phyloP scores from a whole-genome alignment of 495 filamentous ascomycete genomes.

The Usnea hakonensis region DNA sequence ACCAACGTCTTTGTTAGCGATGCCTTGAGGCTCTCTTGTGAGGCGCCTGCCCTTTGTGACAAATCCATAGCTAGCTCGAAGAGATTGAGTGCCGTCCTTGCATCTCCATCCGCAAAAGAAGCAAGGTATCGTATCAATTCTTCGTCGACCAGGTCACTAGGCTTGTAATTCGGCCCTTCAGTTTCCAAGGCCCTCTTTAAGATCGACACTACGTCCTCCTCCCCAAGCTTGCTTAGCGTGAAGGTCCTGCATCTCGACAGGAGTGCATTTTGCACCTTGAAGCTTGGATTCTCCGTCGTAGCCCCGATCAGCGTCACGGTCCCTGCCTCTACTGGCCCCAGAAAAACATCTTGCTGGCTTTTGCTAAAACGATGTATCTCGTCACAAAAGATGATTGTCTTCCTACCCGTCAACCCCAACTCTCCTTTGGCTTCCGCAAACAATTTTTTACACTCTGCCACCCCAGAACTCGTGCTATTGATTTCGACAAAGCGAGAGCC shows the following conservation, averaged over 20 bases:
- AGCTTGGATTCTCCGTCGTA: slow-evolving; percentile 94
- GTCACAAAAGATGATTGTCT: slow-evolving; percentile 96
- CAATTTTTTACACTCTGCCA: slow-evolving; percentile 93
- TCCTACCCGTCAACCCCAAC: slow-evolving; percentile 69
- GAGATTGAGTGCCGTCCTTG: slow-evolving; percentile 84
- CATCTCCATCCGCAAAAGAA: slow-evolving; percentile 83
- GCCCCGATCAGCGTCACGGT: slow-evolving; percentile 89
- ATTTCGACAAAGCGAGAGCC: slow-evolving; percentile 89
- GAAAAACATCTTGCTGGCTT: slow-evolving; percentile 88
- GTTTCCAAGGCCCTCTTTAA: slow-evolving; percentile 61
- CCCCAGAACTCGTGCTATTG: slow-evolving; percentile 82
- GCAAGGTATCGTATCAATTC: slow-evolving; percentile 75
- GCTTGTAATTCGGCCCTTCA: slow-evolving; percentile 49
- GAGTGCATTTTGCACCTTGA: slow-evolving; percentile 84
- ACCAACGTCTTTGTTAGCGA: slow-evolving; percentile 83
- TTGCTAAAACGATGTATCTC: slow-evolving; percentile 95
- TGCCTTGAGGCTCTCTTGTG: slow-evolving; percentile 62
- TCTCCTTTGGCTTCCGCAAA: slow-evolving; percentile 82
- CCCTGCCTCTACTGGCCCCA: slow-evolving; percentile 87
- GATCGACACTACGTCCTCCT: slow-evolving; percentile 63
- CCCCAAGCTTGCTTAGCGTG: slow-evolving; percentile 65
- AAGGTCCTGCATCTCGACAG: slow-evolving; percentile 87
- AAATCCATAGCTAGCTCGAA: slow-evolving; percentile 74
- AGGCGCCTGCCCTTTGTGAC: slow-evolving; percentile 44
- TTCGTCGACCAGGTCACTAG: slow-evolving; percentile 60